Evolutionary conservation across 176 grass and related monocot genomes (phyloP).

Genomic region (Oryza australiensis): DNA sequence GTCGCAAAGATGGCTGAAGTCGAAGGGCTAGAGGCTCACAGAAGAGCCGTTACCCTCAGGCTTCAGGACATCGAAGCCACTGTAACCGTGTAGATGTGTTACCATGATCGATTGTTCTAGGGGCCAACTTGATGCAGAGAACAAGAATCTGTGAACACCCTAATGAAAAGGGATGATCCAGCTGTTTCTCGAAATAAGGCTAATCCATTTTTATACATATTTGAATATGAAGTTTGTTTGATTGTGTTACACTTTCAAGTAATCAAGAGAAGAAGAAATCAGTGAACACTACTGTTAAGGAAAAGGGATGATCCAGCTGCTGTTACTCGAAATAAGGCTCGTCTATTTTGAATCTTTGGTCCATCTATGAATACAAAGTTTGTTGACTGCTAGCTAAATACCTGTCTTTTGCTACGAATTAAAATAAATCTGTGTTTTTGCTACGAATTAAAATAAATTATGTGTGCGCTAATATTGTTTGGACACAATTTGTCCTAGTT

Average conservation of each 20-base stretch:
- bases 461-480: no score
- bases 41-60: constrained; percentile 87
- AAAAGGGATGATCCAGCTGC: not conserved
- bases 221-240: not conserved
- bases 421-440: no score
- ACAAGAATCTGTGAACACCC: not conserved
- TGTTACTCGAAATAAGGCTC: not conserved
- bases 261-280: not conserved
- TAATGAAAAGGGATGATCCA: not conserved
- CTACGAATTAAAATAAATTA: no score
- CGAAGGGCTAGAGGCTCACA: constrained; percentile 92
- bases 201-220: not conserved
- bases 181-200: not conserved
- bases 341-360: not conserved
- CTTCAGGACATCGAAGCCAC: constrained; percentile 68
- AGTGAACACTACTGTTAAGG: not conserved
- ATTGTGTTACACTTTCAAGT: not conserved
- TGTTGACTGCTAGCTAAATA: no score
- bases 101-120: constrained; percentile 13
- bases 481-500: no score
- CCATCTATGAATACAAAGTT: not conserved
- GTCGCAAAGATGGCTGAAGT: constrained; percentile 92
- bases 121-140: not conserved
- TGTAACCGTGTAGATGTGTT: constrained; percentile 44
- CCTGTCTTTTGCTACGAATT: no score